Evolutionary conservation across 2,329 filamentous ascomycete species (phyloP), one percentile per base, ranked within the genome.

Genomic region (Aureobasidium leucospermi): DNA sequence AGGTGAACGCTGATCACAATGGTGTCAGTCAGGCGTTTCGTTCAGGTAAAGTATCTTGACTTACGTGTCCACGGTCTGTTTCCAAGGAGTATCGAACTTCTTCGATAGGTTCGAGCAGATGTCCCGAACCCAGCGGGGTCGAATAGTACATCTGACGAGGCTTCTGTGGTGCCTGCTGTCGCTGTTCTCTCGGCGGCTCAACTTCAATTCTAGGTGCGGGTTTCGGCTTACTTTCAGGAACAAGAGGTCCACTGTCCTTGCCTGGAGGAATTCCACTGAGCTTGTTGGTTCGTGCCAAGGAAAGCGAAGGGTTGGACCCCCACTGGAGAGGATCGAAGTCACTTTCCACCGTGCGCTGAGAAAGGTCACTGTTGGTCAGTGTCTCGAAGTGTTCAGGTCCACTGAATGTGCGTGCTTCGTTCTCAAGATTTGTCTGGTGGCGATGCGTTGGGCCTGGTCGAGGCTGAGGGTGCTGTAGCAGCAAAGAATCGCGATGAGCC

Each of bases 391-490:
- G 43, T 29, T 68, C 64, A 41, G 67, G 63, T 41, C 73, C 73
- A 45, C 85, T 82, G 68, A 84, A 91, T 59, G 85, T 81, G 58
- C 87, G 81, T 3, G 88, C 89, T 62, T 88, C 86, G 8, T 81
- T 83, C 74, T 93, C 89, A 19, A 92, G 78, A 1, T 86, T 83
- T 29, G 83, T 87, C 66, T 88, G 85, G 72, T 90, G 89, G 29
- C 86, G 85, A 69, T 87, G 84, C 0, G 86, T 89, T 59, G 88
- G 85, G 0, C 88, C 88, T 16, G 83, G 85, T 31, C 87, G 79
- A 8, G 89, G 89, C 70, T 92, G 88, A 6, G 89, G 89, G 71
- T 93, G 89, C 69, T 90, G 85, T 41, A 93, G 76, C 67, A 90
- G 90, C 59, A 92, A 72, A 29, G 88, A 91, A 74, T 92, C 89